Percentiles rank a stretch among this genome's conserved stretches.
Conservation (phyloP, 1,284 basidiomycete genomes). For the Pascua sp. region DNA sequence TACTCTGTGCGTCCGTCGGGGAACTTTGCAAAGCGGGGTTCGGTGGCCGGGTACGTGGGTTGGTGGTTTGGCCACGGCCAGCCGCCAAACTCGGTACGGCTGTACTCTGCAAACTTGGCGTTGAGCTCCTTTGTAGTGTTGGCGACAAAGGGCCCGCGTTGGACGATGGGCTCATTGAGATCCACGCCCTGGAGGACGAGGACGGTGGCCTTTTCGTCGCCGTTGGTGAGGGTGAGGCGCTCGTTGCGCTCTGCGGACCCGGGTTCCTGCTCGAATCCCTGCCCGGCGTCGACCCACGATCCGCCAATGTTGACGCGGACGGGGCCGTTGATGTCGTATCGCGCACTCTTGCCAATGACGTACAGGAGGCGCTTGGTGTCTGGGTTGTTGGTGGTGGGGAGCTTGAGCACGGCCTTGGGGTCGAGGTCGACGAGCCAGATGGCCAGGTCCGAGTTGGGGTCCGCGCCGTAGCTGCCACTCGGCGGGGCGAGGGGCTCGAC, state of each 20-base stretch:
- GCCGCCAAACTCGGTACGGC: conserved; percentile 15
- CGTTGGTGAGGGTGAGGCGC: conserved; percentile 7
- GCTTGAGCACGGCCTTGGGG: conserved; percentile 1
- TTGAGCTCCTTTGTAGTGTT: conserved; percentile 15
- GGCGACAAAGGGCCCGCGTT: conserved; percentile 18
- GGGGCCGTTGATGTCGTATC: not conserved
- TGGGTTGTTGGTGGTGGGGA: conserved; percentile 3
- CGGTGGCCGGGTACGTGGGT: conserved; percentile 3
- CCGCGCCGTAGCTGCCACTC: conserved; percentile 1
- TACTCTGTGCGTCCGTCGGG: conserved; percentile 13
- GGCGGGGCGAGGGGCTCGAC: conserved; percentile 8
- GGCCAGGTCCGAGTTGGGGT: conserved; percentile 8
- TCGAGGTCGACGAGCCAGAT: conserved; percentile 15
- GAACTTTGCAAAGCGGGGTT: conserved; percentile 12
- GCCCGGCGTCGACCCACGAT: conserved; percentile 5
- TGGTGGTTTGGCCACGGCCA: conserved; percentile 12
- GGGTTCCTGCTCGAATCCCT: conserved; percentile 1
- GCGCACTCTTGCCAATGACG: conserved; percentile 9
- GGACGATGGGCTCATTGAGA: conserved; percentile 14
- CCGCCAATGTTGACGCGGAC: not conserved
- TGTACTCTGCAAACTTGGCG: conserved; percentile 14
- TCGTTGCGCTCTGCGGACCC: not conserved
- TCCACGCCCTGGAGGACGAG: conserved; percentile 14
- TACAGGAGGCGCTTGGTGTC: conserved; percentile 13
- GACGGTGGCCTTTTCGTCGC: conserved; percentile 1